Conservation (phyloP, 2,329 filamentous ascomycete species). For the Pseudogymnoascus sp. region DNA sequence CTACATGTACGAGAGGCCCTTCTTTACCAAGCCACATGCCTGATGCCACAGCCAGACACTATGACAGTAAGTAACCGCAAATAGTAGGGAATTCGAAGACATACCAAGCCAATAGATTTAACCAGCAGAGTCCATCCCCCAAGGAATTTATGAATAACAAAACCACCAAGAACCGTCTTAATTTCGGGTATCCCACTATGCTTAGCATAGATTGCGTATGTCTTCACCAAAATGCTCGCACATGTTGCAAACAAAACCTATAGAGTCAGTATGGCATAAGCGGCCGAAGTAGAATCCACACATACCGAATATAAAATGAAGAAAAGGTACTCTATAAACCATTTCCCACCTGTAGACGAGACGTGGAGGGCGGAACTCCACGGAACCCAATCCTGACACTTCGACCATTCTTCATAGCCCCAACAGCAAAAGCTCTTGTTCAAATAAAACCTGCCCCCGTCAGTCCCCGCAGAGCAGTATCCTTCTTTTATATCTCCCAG, state of each 20-base stretch:
- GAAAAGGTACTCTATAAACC: constrained; percentile 79
- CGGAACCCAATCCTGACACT: constrained; percentile 78
- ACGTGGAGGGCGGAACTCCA: constrained; percentile 74
- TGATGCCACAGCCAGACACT: constrained; percentile 86
- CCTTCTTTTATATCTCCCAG: constrained; percentile 86
- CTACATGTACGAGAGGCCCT: constrained; percentile 89
- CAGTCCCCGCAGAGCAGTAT: constrained; percentile 67
- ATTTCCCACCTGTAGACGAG: constrained; percentile 58
- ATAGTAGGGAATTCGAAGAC: constrained; percentile 19
- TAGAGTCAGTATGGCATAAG: constrained; percentile 11
- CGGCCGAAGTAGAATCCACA: constrained; percentile 15
- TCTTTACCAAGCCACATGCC: constrained; percentile 97
- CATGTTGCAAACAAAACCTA: constrained; percentile 69
- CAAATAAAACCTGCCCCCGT: constrained; percentile 82
- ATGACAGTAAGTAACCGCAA: constrained; percentile 22
- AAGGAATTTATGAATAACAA: constrained; percentile 82
- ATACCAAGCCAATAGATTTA: constrained; percentile 80
- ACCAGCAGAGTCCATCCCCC: constrained; percentile 81
- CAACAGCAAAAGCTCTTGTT: constrained; percentile 90
- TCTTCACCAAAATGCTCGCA: constrained; percentile 71
- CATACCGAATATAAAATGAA: constrained; percentile 77
- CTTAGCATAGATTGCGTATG: constrained; percentile 80
- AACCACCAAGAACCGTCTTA: constrained; percentile 90
- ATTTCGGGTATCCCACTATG: constrained; percentile 97
- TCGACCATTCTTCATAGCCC: constrained; percentile 73